Conservation (phyloP, 192 early-diverging fungal genomes). For the Linnemannia hyalina region DNA sequence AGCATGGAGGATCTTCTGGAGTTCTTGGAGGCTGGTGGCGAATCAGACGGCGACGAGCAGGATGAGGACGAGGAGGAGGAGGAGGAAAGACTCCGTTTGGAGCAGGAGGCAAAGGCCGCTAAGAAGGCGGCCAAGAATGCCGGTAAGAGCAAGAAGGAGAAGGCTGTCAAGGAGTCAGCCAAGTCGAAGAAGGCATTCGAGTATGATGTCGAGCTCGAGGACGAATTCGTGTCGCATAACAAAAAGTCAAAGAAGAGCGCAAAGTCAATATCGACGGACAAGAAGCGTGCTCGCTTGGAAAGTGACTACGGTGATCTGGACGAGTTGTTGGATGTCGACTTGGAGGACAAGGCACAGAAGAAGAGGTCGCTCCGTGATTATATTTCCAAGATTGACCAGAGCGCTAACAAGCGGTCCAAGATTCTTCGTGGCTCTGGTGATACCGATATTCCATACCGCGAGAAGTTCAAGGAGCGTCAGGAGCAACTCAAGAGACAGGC, state of each 20-base stretch:
- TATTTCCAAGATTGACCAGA: slow-evolving; percentile 75
- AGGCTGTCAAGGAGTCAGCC: background rate
- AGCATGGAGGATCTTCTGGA: slow-evolving; percentile 65
- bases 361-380: slow-evolving; percentile 72
- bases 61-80: slow-evolving; percentile 25
- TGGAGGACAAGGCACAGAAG: slow-evolving; percentile 83
- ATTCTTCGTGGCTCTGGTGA: slow-evolving; percentile 71
- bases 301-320: slow-evolving; percentile 86
- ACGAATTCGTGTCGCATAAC: slow-evolving; percentile 55
- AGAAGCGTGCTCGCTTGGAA: slow-evolving; percentile 36
- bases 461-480: slow-evolving; percentile 60
- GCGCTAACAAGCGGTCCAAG: slow-evolving; percentile 58
- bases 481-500: slow-evolving; percentile 50
- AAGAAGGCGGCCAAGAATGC: slow-evolving; percentile 49
- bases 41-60: slow-evolving; percentile 53
- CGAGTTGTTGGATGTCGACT: slow-evolving; percentile 79
- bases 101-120: slow-evolving; percentile 28
- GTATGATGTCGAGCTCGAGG: slow-evolving; percentile 51
- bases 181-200: slow-evolving; percentile 30
- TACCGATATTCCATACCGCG: slow-evolving; percentile 85
- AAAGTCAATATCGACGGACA: slow-evolving; percentile 41
- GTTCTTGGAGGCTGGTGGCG: slow-evolving; percentile 57
- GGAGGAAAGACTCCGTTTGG: slow-evolving; percentile 15
- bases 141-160: slow-evolving; percentile 42
- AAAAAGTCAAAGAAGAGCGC: slow-evolving; percentile 46